Percentiles rank a stretch among this genome's conserved stretches.
Evolutionary conservation across 176 grass and related monocot species (phyloP).

Genomic region (Echinochloa phyllopogon): DNA sequence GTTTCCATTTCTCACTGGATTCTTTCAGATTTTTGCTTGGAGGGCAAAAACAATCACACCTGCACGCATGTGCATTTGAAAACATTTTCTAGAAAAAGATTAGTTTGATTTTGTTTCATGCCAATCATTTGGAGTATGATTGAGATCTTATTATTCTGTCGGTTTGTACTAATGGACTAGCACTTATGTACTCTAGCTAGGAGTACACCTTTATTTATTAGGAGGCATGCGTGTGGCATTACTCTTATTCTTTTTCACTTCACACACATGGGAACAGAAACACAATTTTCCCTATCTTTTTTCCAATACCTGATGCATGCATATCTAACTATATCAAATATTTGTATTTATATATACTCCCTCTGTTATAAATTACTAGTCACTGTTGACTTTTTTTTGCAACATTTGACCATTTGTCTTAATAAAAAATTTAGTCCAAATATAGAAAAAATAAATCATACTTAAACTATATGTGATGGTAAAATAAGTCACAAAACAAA

Average conservation of each 20-base stretch:
- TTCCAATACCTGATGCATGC: not conserved
- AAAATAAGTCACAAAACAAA: no score
- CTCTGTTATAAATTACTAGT: no score
- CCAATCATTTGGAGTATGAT: constrained; percentile 45
- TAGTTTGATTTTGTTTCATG: constrained; percentile 31
- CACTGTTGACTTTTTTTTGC: no score
- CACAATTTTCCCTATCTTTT: not conserved
- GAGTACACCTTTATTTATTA: not conserved
- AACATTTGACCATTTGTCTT: no score
- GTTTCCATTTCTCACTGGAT: not conserved
- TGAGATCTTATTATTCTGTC: not conserved
- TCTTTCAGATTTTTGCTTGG: not conserved
- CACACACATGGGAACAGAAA: not conserved
- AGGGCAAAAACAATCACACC: constrained; percentile 21
- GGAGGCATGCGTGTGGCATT: not conserved
- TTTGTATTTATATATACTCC: not conserved
- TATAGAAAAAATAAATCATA: no score
- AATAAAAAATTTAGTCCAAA: no score
- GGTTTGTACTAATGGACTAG: not conserved
- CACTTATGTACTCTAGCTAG: not conserved
- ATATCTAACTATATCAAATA: not conserved
- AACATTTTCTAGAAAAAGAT: constrained; percentile 8
- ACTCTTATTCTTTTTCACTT: not conserved
- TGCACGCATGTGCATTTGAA: not conserved
- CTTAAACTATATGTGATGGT: no score